A percentile compares a stretch with the other conserved stretches of the same genome.
These are phyloP conservation scores for Lantana camara DNA, from an alignment of 257 asterid species.

Conservation along the genomic window DNA sequence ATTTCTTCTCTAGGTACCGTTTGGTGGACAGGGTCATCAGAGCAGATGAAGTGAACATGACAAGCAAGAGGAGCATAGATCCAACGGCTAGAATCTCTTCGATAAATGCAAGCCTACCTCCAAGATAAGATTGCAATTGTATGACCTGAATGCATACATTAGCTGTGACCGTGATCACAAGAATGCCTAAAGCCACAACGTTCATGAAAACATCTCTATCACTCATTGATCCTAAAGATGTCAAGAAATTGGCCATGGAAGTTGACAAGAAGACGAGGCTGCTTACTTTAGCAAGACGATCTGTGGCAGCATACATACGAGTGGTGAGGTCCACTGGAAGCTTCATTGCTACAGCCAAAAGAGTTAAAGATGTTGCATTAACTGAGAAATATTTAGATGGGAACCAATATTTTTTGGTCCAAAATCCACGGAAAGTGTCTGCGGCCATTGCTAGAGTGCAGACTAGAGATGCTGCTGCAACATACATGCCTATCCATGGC, in stretches of 20 bases:
- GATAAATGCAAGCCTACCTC: neutral
- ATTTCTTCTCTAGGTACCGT: conserved; percentile 36
- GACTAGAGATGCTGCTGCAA: conserved; percentile 36
- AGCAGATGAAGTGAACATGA: conserved; percentile 32
- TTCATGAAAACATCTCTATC: conserved; percentile 34
- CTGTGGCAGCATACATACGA: conserved; percentile 32
- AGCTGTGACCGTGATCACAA: conserved; percentile 30
- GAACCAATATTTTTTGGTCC: conserved; percentile 37
- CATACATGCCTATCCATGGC: conserved; percentile 49
- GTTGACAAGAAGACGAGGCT: conserved; percentile 45
- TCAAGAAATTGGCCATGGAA: conserved; percentile 45
- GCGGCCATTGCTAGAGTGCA: conserved; percentile 45
- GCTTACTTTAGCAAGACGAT: conserved; percentile 47
- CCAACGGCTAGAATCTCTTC: conserved; percentile 26
- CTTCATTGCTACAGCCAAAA: conserved; percentile 44
- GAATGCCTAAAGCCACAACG: conserved; percentile 35
- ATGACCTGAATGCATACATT: conserved; percentile 40
- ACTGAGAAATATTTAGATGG: conserved; percentile 41
- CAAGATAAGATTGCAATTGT: conserved; percentile 23
- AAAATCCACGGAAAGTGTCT: conserved; percentile 34
- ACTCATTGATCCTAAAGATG: conserved; percentile 44
- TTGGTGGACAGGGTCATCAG: conserved; percentile 40
- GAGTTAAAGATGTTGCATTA: conserved; percentile 37
- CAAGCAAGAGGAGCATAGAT: conserved; percentile 34
- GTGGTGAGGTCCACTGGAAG: conserved; percentile 44